Evolutionary conservation across 83 land plant species (phyloP).

Genomic region (Picea abies): DNA sequence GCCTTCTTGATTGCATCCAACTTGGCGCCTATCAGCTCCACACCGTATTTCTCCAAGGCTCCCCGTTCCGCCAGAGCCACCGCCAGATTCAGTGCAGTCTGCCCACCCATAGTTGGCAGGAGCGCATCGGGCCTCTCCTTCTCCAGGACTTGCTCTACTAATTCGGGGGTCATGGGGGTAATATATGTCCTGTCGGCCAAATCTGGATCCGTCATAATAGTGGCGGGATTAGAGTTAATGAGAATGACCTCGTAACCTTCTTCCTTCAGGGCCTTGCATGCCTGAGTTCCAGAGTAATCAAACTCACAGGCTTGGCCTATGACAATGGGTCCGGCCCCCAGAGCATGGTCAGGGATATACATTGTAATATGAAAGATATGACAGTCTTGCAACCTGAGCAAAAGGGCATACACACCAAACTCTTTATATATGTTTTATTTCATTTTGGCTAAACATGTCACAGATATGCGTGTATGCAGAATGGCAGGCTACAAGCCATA

Average conservation of each 20-base stretch:
- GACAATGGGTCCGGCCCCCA: slow-evolving; percentile 96
- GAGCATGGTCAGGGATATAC: too few species aligned
- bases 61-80: slow-evolving; percentile 91
- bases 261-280: slow-evolving; percentile 95
- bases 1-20: slow-evolving; percentile 91
- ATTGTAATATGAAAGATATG: too few species aligned
- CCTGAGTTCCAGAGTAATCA: slow-evolving; percentile 99
- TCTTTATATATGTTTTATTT: too few species aligned
- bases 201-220: slow-evolving; percentile 99
- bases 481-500: too few species aligned
- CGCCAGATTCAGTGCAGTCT: slow-evolving; percentile 95
- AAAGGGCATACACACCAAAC: too few species aligned
- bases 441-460: too few species aligned
- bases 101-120: slow-evolving; percentile 99
- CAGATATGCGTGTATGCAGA: too few species aligned
- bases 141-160: slow-evolving; percentile 81
- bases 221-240: slow-evolving; percentile 97
- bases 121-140: slow-evolving; percentile 97
- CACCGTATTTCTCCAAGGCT: slow-evolving; percentile 69
- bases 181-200: slow-evolving; percentile 91
- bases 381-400: too few species aligned
- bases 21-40: slow-evolving; percentile 95
- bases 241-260: slow-evolving; percentile 96
- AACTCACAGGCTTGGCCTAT: slow-evolving; percentile 99
- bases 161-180: slow-evolving; percentile 95